Percentiles rank a stretch among this genome's conserved stretches.
phyloP scores from a whole-genome alignment of 2,329 filamentous ascomycete genomes.

The Aureobasidium leucospermi region DNA sequence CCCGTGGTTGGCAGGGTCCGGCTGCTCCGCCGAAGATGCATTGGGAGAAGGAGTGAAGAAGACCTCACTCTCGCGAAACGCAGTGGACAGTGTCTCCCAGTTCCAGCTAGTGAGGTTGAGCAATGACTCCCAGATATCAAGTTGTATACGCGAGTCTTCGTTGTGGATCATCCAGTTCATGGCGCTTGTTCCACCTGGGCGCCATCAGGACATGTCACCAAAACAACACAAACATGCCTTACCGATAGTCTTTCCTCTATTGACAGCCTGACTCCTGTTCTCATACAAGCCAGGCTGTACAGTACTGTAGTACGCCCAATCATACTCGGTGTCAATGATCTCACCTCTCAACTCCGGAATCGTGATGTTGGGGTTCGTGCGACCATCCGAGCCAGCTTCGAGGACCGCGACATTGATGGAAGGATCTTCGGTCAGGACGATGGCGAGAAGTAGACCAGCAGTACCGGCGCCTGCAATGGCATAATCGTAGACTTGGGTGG shows the following conservation, averaged over 20 bases:
- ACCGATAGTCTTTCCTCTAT: slow-evolving; percentile 4
- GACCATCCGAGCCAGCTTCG: slow-evolving; percentile 19
- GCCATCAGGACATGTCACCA: background rate
- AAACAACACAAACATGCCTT: background rate
- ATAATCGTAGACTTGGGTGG: slow-evolving; percentile 19
- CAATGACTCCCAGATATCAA: slow-evolving; percentile 3
- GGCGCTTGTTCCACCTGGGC: background rate
- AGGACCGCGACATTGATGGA: slow-evolving; percentile 20
- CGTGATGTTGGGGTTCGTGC: slow-evolving; percentile 8
- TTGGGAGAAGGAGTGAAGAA: background rate
- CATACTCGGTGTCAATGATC: slow-evolving; percentile 21
- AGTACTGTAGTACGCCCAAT: slow-evolving; percentile 21
- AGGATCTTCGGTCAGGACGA: slow-evolving; percentile 18
- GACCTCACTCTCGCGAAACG: background rate
- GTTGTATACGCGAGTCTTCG: slow-evolving; percentile 2
- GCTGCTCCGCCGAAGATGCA: background rate
- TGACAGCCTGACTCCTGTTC: background rate
- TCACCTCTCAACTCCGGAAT: slow-evolving; percentile 12
- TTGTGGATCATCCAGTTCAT: slow-evolving; percentile 9
- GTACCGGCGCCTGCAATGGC: slow-evolving; percentile 21
- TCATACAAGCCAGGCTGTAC: slow-evolving; percentile 15
- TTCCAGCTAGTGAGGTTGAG: slow-evolving; percentile 10
- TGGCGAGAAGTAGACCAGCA: slow-evolving; percentile 19
- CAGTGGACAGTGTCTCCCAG: background rate
- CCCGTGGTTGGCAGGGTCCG: background rate